Conservation (phyloP, 2,329 filamentous ascomycete species). For the Aspergillus pseudoterreus region DNA sequence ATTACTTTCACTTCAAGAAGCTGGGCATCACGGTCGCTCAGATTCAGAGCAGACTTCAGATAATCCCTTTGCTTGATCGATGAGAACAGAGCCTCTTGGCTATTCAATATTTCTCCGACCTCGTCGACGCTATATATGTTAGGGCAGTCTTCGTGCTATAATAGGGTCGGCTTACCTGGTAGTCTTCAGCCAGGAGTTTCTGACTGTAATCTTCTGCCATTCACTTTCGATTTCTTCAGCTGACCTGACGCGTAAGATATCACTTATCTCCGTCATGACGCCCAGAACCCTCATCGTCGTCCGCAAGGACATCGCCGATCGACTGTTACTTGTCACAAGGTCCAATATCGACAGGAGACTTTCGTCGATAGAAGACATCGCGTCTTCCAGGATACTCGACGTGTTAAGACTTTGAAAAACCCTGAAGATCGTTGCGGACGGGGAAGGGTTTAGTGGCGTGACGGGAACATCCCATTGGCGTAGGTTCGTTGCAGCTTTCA, state of each 20-base stretch:
- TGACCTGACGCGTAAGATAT: slow-evolving; percentile 63
- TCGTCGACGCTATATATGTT: slow-evolving; percentile 49
- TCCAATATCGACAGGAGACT: slow-evolving; percentile 51
- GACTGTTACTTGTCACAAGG: slow-evolving; percentile 31
- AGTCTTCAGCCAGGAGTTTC: slow-evolving; percentile 76
- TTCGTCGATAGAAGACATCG: slow-evolving; percentile 59
- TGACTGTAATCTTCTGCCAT: slow-evolving; percentile 60
- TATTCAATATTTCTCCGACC: slow-evolving; percentile 75
- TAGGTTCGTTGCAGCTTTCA: slow-evolving; percentile 74
- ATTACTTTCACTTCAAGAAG: slow-evolving; percentile 74
- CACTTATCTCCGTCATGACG: slow-evolving; percentile 75
- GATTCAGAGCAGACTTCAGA: slow-evolving; percentile 58
- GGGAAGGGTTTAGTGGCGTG: slow-evolving; percentile 59
- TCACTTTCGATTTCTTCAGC: slow-evolving; percentile 58
- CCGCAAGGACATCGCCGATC: slow-evolving; percentile 45
- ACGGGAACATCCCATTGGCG: slow-evolving; percentile 90
- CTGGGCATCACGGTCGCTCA: slow-evolving; percentile 62
- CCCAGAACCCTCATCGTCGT: slow-evolving; percentile 64
- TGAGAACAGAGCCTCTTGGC: slow-evolving; percentile 76
- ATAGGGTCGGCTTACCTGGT: slow-evolving; percentile 58
- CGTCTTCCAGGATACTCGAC: slow-evolving; percentile 53
- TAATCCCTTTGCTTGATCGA: slow-evolving; percentile 68
- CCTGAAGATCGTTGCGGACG: slow-evolving; percentile 70
- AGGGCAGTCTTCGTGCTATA: slow-evolving; percentile 5
- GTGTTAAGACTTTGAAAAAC: slow-evolving; percentile 75